Conservation (phyloP, 495 filamentous ascomycete species). For the Penicillium herquei region DNA sequence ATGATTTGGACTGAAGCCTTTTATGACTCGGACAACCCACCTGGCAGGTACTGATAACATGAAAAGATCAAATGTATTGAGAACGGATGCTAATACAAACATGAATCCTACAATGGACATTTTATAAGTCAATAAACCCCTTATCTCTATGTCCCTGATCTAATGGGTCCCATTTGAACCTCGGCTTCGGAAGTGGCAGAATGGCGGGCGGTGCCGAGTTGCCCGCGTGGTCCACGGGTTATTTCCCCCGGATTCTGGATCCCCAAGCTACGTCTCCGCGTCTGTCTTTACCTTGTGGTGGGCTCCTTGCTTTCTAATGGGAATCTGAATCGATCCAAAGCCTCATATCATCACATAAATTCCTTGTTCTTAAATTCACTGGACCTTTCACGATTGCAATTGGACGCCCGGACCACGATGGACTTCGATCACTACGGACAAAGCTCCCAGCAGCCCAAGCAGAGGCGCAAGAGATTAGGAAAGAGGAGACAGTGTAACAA, state of each 20-base stretch:
- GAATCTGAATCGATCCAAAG: constrained; percentile 1
- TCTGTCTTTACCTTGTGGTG: constrained; percentile 1
- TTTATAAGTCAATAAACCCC: too few relatives aligned
- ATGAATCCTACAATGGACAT: too few relatives aligned
- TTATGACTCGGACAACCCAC: too few relatives aligned
- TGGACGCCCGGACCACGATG: constrained; percentile 29
- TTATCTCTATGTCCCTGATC: constrained; percentile 2
- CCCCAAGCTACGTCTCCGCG: constrained; percentile 12
- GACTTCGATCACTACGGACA: constrained; percentile 36
- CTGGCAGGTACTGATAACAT: too few relatives aligned
- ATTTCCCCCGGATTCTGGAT: constrained; percentile 29
- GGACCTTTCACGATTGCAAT: constrained; percentile 27
- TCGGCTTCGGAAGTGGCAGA: constrained; percentile 8
- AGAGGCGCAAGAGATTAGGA: constrained; percentile 31
- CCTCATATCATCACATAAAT: constrained; percentile 3
- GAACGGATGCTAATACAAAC: too few relatives aligned
- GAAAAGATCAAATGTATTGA: too few relatives aligned
- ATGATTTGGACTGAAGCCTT: too few relatives aligned
- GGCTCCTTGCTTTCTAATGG: constrained; percentile 11
- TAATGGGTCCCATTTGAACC: constrained; percentile 1
- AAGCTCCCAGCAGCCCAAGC: constrained; percentile 42
- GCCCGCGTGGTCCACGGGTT: constrained; percentile 2
- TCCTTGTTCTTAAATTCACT: constrained; percentile 2
- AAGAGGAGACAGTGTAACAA: constrained; percentile 51
- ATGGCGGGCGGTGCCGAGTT: constrained; percentile 14